Percentiles rank a stretch among this genome's conserved stretches.
Evolutionary conservation across 352 stramenopile genomes (phyloP).

Genomic region (Saprolegnia parasitica): DNA sequence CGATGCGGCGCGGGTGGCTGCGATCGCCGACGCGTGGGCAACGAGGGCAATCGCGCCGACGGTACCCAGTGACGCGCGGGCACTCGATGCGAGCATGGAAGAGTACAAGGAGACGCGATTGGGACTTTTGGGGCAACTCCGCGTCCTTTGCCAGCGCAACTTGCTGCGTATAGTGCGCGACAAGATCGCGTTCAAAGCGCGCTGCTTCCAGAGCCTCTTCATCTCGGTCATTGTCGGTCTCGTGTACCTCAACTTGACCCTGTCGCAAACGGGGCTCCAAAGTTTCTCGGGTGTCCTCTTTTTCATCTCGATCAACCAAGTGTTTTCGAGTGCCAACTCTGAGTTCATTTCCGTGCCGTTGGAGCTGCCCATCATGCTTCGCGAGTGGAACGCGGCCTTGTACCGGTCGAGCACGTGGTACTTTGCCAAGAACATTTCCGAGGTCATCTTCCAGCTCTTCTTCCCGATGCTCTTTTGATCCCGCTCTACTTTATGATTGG

Average conservation of each 20-base stretch:
- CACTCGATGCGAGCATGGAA: neutral
- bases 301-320: constrained; percentile 33
- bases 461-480: constrained; percentile 43
- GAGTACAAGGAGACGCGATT: constrained; percentile 15
- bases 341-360: constrained; percentile 37
- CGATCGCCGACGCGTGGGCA: constrained; percentile 32
- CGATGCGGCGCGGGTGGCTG: constrained; percentile 32
- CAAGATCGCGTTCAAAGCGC: constrained; percentile 34
- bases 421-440: constrained; percentile 37
- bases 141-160: constrained; percentile 30
- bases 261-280: constrained; percentile 25
- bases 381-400: constrained; percentile 35
- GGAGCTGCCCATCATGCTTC: constrained; percentile 36
- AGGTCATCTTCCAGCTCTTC: constrained; percentile 38
- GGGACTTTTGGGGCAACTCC: constrained; percentile 12
- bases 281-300: constrained; percentile 29
- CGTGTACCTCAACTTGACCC: constrained; percentile 23
- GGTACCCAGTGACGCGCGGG: neutral
- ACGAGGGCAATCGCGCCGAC: neutral
- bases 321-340: constrained; percentile 35
- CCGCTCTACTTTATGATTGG: constrained; percentile 45
- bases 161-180: constrained; percentile 32
- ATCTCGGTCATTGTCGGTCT: constrained; percentile 29
- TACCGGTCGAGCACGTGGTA: constrained; percentile 38
- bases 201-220: constrained; percentile 33